Conservation (phyloP, 2,329 filamentous ascomycete genomes). For the Phaeoacremonium minimum region DNA sequence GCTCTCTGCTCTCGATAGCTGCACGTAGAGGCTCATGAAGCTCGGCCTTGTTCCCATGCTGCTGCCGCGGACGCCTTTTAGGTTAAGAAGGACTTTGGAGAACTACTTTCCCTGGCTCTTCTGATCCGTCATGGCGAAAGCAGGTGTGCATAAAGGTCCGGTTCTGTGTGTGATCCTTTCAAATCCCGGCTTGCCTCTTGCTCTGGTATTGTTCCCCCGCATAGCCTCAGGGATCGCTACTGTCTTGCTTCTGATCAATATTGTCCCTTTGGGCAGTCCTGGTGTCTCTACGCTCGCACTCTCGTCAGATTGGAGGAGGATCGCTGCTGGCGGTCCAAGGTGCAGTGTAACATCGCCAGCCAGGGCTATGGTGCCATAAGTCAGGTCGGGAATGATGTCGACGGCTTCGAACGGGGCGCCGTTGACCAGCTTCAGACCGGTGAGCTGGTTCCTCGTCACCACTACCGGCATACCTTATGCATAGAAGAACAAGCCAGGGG, state of each 20-base stretch:
- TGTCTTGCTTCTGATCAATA: not conserved
- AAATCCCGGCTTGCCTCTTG: conserved; percentile 5
- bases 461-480: not conserved
- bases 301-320: not conserved
- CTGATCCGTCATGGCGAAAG: conserved; percentile 4
- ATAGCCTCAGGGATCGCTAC: not conserved
- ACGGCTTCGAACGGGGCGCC: not conserved
- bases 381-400: not conserved
- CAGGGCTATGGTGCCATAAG: not conserved
- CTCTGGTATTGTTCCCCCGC: not conserved
- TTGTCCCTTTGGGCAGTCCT: not conserved
- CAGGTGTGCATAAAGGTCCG: conserved; percentile 7
- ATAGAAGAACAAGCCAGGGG: not conserved
- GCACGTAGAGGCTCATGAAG: conserved; percentile 12
- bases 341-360: not conserved
- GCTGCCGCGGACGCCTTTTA: conserved; percentile 6
- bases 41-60: conserved; percentile 4
- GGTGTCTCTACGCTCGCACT: not conserved
- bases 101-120: conserved; percentile 4
- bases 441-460: not conserved
- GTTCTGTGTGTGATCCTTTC: conserved; percentile 5
- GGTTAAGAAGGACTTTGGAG: conserved; percentile 4
- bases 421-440: not conserved
- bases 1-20: conserved; percentile 7
- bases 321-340: not conserved